These are phyloP conservation scores for Starmera pachycereana DNA, from an alignment of 805 yeast genomes.

Conservation along the genomic window DNA sequence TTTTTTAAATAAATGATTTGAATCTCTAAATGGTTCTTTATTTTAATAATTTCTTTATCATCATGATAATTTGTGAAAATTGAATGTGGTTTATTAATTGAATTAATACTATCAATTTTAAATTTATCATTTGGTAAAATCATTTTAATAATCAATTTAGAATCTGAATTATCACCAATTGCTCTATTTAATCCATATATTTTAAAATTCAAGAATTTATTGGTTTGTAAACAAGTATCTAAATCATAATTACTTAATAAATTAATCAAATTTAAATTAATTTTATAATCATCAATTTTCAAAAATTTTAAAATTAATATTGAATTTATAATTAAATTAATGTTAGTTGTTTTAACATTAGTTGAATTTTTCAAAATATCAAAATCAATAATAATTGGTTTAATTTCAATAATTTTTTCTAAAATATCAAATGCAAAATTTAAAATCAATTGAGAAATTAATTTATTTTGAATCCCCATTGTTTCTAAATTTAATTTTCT, in stretches of 20 bases:
- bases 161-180: constrained; percentile 40
- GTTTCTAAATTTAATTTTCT: constrained; percentile 17
- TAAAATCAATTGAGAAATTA: constrained; percentile 40
- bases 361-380: constrained; percentile 23
- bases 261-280: neutral
- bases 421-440: constrained; percentile 45
- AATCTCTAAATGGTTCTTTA: constrained; percentile 29
- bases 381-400: constrained; percentile 3
- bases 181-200: constrained; percentile 43
- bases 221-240: neutral
- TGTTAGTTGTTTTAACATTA: constrained; percentile 43
- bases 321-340: constrained; percentile 38
- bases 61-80: constrained; percentile 4
- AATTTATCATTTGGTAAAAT: constrained; percentile 21
- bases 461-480: constrained; percentile 27
- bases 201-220: constrained; percentile 2
- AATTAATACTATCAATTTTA: constrained; percentile 4
- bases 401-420: constrained; percentile 29
- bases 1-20: constrained; percentile 34
- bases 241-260: constrained; percentile 3
- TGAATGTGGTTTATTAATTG: constrained; percentile 7
- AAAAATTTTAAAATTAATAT: constrained; percentile 44
- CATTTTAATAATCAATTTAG: constrained; percentile 29
- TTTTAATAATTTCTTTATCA: constrained; percentile 5
- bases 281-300: constrained; percentile 14